Percentiles rank a stretch among this genome's conserved stretches.
phyloP scores from a whole-genome alignment of 1,284 basidiomycete genomes.

The Mycocalia duriaeana region DNA sequence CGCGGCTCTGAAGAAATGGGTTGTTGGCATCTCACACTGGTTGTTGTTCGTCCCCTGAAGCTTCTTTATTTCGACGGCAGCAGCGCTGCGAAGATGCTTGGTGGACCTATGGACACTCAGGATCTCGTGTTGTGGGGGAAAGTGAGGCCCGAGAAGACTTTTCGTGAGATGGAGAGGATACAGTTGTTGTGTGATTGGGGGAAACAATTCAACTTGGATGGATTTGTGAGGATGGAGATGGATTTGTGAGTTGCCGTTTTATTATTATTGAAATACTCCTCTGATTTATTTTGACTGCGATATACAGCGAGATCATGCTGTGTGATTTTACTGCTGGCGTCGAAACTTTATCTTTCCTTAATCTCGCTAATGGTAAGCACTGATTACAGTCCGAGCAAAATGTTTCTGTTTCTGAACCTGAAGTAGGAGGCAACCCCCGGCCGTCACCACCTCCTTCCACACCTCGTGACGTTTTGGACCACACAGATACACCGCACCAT shows the following conservation, averaged over 20 bases:
- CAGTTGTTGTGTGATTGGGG: slow-evolving; percentile 20
- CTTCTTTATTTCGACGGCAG: slow-evolving; percentile 39
- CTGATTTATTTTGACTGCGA: not conserved
- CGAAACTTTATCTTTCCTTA: slow-evolving; percentile 24
- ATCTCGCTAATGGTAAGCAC: slow-evolving; percentile 17
- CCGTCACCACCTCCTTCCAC: too few species aligned
- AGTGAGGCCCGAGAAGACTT: slow-evolving; percentile 14
- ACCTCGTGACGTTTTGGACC: too few species aligned
- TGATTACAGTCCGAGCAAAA: too few species aligned
- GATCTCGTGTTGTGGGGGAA: slow-evolving; percentile 25
- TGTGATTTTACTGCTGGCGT: slow-evolving; percentile 42
- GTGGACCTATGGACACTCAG: slow-evolving; percentile 28
- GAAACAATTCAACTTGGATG: slow-evolving; percentile 16
- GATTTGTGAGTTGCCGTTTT: slow-evolving; percentile 19
- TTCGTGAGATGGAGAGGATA: slow-evolving; percentile 22
- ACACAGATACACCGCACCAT: too few species aligned
- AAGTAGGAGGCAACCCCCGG: too few species aligned
- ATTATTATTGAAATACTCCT: not conserved
- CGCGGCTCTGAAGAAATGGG: slow-evolving; percentile 10
- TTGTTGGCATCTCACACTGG: slow-evolving; percentile 33
- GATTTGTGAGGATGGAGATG: slow-evolving; percentile 24
- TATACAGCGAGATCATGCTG: slow-evolving; percentile 47
- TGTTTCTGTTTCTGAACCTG: too few species aligned
- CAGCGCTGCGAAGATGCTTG: slow-evolving; percentile 27
- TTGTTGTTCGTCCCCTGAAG: slow-evolving; percentile 27